Conservation (phyloP, 2,329 filamentous ascomycete species). For the Graphilbum sp. region DNA sequence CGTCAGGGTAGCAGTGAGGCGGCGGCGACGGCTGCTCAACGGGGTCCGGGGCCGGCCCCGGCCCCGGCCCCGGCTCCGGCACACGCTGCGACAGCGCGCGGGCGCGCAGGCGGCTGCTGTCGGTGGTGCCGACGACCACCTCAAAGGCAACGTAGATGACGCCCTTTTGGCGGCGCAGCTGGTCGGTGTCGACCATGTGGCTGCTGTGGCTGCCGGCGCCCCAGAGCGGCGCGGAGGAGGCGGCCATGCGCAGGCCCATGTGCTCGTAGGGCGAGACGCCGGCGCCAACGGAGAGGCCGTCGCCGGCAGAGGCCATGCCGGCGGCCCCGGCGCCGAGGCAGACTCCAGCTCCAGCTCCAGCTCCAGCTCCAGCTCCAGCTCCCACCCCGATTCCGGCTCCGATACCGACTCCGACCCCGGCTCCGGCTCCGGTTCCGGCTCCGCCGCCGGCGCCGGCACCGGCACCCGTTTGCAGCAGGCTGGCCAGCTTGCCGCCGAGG, state of each 20-base stretch:
- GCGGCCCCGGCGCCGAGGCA: no score
- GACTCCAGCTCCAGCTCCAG: slow-evolving; percentile 6
- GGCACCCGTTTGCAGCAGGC: slow-evolving; percentile 48
- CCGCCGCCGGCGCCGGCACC: slow-evolving; percentile 16
- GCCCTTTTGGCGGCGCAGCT: slow-evolving; percentile 73
- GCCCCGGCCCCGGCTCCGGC: slow-evolving; percentile 5
- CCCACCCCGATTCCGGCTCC: no score
- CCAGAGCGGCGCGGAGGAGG: slow-evolving; percentile 9
- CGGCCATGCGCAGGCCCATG: no score
- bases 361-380: not conserved
- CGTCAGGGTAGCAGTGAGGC: slow-evolving; percentile 4
- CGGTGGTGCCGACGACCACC: slow-evolving; percentile 69
- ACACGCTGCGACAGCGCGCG: slow-evolving; percentile 4
- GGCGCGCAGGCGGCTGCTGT: slow-evolving; percentile 45
- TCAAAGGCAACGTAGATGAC: slow-evolving; percentile 82
- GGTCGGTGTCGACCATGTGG: slow-evolving; percentile 69
- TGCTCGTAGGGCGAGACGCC: not conserved
- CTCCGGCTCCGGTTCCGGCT: not conserved
- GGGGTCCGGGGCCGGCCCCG: slow-evolving; percentile 10
- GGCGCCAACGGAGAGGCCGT: no score
- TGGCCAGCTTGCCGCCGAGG: slow-evolving; percentile 68
- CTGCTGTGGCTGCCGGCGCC: slow-evolving; percentile 6
- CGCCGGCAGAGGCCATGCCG: slow-evolving; percentile 14
- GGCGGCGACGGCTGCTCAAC: slow-evolving; percentile 4
- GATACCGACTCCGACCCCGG: no score